Conservation (phyloP, 257 asterid species). For the Lantana camara region DNA sequence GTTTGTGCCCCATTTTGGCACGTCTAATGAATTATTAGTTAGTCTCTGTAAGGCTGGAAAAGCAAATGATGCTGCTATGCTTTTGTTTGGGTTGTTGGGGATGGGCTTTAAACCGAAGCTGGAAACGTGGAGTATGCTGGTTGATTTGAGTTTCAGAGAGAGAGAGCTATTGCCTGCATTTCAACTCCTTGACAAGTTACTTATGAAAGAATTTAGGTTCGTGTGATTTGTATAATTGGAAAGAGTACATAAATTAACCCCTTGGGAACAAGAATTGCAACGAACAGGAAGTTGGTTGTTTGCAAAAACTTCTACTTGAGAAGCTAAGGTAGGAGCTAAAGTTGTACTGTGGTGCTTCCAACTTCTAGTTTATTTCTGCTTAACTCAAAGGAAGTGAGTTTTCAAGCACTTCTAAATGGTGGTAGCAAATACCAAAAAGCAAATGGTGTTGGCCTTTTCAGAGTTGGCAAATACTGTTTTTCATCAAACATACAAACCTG, state of each 20-base stretch:
- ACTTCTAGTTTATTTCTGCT: no score
- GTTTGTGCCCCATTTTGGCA: slow-evolving; percentile 76
- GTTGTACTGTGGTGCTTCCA: no score
- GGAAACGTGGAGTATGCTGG: slow-evolving; percentile 62
- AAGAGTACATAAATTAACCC: background rate
- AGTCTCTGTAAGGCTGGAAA: slow-evolving; percentile 72
- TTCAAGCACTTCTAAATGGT: no score
- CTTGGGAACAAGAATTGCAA: background rate
- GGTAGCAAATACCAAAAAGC: no score
- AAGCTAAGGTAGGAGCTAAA: background rate
- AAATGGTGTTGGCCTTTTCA: no score
- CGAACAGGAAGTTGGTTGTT: no score
- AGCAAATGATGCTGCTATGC: slow-evolving; percentile 58
- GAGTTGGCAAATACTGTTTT: no score
- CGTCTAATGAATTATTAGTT: slow-evolving; percentile 79
- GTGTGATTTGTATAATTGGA: no score
- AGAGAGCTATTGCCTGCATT: slow-evolving; percentile 82
- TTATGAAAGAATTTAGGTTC: slow-evolving; percentile 16
- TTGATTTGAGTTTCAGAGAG: slow-evolving; percentile 66
- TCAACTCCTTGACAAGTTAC: slow-evolving; percentile 64
- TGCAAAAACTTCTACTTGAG: no score
- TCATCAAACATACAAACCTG: no score
- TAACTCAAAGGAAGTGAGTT: no score
- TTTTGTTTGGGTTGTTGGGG: slow-evolving; percentile 56
- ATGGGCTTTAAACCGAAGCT: slow-evolving; percentile 75